phyloP scores from a whole-genome alignment of 441 rosid genomes.

The Aquilaria agallochum region DNA sequence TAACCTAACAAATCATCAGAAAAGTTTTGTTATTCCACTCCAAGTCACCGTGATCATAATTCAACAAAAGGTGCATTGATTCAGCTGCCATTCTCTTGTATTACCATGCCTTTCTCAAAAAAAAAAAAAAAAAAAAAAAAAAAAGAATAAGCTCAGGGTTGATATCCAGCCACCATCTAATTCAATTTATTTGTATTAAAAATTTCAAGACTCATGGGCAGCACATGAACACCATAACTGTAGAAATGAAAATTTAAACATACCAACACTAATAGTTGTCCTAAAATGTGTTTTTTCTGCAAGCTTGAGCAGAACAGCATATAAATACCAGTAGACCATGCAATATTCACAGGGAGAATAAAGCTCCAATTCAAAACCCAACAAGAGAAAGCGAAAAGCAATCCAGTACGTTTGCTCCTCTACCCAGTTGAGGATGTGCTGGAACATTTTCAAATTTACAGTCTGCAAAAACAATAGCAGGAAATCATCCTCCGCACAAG shows the following conservation, averaged over 20 bases:
- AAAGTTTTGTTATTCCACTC: too few relatives aligned
- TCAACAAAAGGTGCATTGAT: too few relatives aligned
- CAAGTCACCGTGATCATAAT: too few relatives aligned
- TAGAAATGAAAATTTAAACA: conserved; percentile 31
- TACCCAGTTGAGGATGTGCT: conserved; percentile 75
- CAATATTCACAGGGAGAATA: conserved; percentile 86
- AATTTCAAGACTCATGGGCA: not conserved
- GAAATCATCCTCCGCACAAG: too few relatives aligned
- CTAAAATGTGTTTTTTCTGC: conserved; percentile 77
- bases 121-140: not conserved
- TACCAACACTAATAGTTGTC: conserved; percentile 36
- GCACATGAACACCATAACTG: not conserved
- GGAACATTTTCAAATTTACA: conserved; percentile 36
- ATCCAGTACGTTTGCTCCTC: conserved; percentile 98
- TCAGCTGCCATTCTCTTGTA: too few relatives aligned
- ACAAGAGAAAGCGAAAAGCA: conserved; percentile 75
- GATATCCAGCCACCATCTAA: too few relatives aligned
- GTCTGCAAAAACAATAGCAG: conserved; percentile 48
- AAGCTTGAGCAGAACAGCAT: conserved; percentile 66
- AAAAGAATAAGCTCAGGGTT: not conserved
- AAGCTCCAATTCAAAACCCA: conserved; percentile 96
- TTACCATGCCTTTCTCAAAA: not conserved
- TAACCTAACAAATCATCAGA: too few relatives aligned
- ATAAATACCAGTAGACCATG: conserved; percentile 96
- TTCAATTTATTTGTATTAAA: not conserved